These are phyloP conservation scores for Warburgia ugandensis DNA, from an alignment of 164 flowering plant species.

Conservation along the genomic window DNA sequence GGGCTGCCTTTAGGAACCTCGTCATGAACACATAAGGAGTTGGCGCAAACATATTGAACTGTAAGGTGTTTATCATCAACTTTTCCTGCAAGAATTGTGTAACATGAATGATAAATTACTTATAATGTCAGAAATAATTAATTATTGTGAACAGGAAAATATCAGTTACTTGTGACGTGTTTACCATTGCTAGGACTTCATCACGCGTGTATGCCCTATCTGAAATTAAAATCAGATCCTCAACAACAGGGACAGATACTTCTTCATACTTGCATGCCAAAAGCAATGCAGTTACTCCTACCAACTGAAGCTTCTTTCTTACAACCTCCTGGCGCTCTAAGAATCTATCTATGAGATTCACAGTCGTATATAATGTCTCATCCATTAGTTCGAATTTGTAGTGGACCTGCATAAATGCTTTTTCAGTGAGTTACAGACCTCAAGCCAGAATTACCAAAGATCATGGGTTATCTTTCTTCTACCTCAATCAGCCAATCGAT, in stretches of 20 bases:
- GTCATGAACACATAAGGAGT: constrained; percentile 78
- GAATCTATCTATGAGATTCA: constrained; percentile 76
- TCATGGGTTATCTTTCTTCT: no score
- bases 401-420: constrained; percentile 90
- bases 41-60: constrained; percentile 67
- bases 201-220: constrained; percentile 70
- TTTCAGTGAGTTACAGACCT: no score
- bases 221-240: constrained; percentile 71
- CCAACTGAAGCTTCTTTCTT: constrained; percentile 82
- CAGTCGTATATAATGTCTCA: constrained; percentile 70
- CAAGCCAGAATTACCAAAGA: no score
- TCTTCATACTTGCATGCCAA: constrained; percentile 92
- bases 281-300: constrained; percentile 86
- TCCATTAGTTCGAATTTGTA: constrained; percentile 85
- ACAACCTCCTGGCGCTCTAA: constrained; percentile 43
- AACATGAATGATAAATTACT: neutral
- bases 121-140: neutral
- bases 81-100: constrained; percentile 52
- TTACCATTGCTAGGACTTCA: constrained; percentile 84
- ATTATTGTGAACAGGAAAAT: no score
- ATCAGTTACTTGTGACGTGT: no score
- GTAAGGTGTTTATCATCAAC: constrained; percentile 54
- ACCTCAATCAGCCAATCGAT: constrained; percentile 99
- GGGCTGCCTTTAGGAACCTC: constrained; percentile 78
- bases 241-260: constrained; percentile 78